Evolutionary conservation across 176 grass and related monocot genomes (phyloP).

Genomic region (Oryza punctata): DNA sequence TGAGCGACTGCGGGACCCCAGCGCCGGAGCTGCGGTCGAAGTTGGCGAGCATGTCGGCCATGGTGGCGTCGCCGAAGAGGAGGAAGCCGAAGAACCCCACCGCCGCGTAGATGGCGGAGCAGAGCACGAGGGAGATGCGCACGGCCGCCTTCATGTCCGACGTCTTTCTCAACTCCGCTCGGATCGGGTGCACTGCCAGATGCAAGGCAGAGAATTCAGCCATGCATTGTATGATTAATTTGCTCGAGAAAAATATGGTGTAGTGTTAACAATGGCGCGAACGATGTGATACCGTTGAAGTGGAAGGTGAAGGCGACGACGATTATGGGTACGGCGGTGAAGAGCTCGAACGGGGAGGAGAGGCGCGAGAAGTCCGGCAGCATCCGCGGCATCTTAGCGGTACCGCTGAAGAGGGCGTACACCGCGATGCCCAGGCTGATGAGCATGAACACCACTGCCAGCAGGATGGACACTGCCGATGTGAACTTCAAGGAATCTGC

Average conservation of each 20-base stretch:
- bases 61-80: conserved; percentile 88
- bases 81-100: conserved; percentile 88
- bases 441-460: conserved; percentile 81
- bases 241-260: not conserved
- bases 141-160: conserved; percentile 80
- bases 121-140: conserved; percentile 72
- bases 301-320: conserved; percentile 97
- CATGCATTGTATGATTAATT: too few species aligned
- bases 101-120: conserved; percentile 70
- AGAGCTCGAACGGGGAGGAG: conserved; percentile 80
- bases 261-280: not conserved
- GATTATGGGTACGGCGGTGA: conserved; percentile 85
- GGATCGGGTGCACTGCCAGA: conserved; percentile 81
- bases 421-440: conserved; percentile 76
- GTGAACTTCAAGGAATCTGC: conserved; percentile 89
- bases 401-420: conserved; percentile 70
- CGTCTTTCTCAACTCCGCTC: conserved; percentile 67
- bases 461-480: conserved; percentile 80
- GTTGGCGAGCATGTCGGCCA: conserved; percentile 90
- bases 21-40: conserved; percentile 65
- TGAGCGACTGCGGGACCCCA: conserved; percentile 58
- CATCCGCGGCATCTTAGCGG: conserved; percentile 63
- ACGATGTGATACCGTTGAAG: conserved; percentile 67
- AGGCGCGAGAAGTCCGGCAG: conserved; percentile 69
- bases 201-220: not conserved